These are phyloP conservation scores for Microsporum canis DNA, from an alignment of 2,329 filamentous ascomycete genomes.

Conservation along the genomic window DNA sequence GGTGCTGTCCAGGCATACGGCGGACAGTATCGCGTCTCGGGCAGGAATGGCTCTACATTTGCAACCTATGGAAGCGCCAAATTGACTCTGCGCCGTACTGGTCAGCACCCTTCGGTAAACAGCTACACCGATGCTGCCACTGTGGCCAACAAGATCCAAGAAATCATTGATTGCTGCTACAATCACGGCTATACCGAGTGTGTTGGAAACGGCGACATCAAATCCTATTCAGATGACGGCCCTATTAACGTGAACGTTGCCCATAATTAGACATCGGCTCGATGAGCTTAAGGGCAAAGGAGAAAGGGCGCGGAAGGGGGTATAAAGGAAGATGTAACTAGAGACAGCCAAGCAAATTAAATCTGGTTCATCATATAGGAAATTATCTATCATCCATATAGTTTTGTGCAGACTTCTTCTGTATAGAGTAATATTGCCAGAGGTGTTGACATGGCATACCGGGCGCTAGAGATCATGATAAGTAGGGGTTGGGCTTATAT, in stretches of 20 bases:
- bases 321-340: neutral
- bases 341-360: neutral
- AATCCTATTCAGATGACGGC: constrained; percentile 4
- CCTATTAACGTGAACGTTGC: constrained; percentile 8
- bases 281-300: neutral
- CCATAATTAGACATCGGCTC: constrained; percentile 2
- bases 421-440: too few species aligned
- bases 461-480: too few species aligned
- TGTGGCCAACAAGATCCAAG: constrained; percentile 9
- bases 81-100: constrained; percentile 8
- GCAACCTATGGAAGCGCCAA: constrained; percentile 9
- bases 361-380: neutral
- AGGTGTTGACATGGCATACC: too few species aligned
- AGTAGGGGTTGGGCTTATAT: too few species aligned
- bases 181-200: constrained; percentile 9
- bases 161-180: constrained; percentile 10
- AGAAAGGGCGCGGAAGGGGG: neutral
- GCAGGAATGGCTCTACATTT: constrained; percentile 4
- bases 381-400: neutral
- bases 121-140: constrained; percentile 6
- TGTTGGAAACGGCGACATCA: constrained; percentile 8
- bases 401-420: neutral
- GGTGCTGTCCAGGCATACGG: constrained; percentile 7
- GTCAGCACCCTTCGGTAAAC: neutral
- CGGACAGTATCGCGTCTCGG: constrained; percentile 8